phyloP scores from a whole-genome alignment of 306 rosid genomes.

The Trifolium dubium region DNA sequence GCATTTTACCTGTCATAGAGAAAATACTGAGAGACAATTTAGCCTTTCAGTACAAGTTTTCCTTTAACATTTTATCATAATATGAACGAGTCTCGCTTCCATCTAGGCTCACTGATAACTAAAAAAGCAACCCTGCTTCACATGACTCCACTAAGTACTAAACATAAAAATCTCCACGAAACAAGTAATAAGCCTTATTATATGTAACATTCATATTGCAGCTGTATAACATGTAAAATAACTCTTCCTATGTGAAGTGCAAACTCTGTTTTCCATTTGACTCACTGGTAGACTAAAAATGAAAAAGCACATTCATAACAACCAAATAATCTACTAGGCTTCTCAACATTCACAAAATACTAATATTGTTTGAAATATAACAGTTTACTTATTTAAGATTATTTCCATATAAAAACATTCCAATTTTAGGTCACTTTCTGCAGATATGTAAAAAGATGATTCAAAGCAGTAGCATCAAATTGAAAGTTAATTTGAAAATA shows the following conservation, averaged over 20 bases:
- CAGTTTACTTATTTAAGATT: not conserved
- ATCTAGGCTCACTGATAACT: conserved; percentile 18
- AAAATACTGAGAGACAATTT: conserved; percentile 53
- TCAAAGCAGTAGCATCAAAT: conserved; percentile 39
- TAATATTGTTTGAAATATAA: conserved; percentile 28
- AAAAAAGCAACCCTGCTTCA: conserved; percentile 21
- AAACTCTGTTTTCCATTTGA: conserved; percentile 36
- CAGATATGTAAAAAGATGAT: conserved; percentile 39
- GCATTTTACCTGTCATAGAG: conserved; percentile 85
- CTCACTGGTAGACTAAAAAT: conserved; percentile 31
- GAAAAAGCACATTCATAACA: conserved; percentile 28
- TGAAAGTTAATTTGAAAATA: conserved; percentile 34
- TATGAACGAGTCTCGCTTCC: conserved; percentile 11
- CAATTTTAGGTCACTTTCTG: conserved; percentile 30
- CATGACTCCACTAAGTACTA: conserved; percentile 4
- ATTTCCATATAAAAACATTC: conserved; percentile 24
- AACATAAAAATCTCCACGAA: conserved; percentile 26
- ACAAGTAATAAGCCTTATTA: conserved; percentile 31
- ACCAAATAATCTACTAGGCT: conserved; percentile 33
- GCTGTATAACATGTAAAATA: conserved; percentile 16
- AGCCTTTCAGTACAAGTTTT: conserved; percentile 45
- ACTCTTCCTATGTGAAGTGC: conserved; percentile 3
- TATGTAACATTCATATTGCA: conserved; percentile 23
- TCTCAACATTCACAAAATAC: not conserved
- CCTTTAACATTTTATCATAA: conserved; percentile 6